phyloP scores from a whole-genome alignment of 257 asterid species.

The Knoxia roxburghii region DNA sequence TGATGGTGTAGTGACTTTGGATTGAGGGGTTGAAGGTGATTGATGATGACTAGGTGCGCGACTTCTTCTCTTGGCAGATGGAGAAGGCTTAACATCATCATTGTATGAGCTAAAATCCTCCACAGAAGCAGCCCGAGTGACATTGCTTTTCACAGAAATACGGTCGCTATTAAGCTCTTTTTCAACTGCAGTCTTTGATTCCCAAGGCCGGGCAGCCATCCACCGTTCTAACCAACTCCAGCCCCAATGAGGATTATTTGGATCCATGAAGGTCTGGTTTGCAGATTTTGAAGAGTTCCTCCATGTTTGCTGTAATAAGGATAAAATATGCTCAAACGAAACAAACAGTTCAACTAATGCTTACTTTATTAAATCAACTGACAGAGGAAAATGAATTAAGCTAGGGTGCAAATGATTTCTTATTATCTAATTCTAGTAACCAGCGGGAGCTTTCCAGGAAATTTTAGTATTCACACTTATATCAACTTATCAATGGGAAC shows the following conservation, averaged over 20 bases:
- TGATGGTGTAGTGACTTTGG: constrained; percentile 24
- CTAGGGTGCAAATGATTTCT: background rate
- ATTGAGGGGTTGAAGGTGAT: constrained; percentile 64
- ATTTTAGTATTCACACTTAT: background rate
- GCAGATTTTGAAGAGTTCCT: constrained; percentile 43
- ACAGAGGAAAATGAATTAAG: background rate
- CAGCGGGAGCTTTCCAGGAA: background rate
- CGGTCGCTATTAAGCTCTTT: constrained; percentile 42
- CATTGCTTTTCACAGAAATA: constrained; percentile 29
- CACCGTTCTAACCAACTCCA: constrained; percentile 90
- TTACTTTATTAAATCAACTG: no score
- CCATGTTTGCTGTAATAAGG: constrained; percentile 45
- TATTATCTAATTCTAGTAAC: background rate
- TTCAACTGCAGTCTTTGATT: constrained; percentile 33
- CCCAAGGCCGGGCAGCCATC: constrained; percentile 84
- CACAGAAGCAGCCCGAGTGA: constrained; percentile 26
- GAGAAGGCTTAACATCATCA: constrained; percentile 30
- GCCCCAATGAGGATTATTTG: constrained; percentile 72
- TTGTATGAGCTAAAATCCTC: constrained; percentile 13
- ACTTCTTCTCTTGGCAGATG: constrained; percentile 33
- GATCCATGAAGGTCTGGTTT: constrained; percentile 63
- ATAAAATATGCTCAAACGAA: background rate
- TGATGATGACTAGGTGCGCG: constrained; percentile 46
- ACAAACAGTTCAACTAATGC: no score
- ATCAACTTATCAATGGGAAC: background rate